Base-by-base conservation (phyloP, 2,329 filamentous ascomycete species). In the Fusarium armeniacum region DNA sequence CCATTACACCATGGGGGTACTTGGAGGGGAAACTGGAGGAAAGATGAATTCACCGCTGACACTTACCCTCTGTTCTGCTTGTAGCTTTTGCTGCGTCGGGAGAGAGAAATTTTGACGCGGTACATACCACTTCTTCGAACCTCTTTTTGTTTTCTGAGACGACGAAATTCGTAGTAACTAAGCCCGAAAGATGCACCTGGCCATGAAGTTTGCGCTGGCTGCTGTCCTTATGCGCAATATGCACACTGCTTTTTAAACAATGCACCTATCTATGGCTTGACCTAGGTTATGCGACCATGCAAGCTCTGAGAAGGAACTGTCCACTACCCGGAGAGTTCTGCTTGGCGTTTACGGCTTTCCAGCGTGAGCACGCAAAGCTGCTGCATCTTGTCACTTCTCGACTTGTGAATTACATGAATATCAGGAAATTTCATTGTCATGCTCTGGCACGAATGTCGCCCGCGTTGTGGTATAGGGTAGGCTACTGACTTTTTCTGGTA, bases 21-120 rank as follows among this genome's bases (percentile, higher is more conserved):
- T 79, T 83, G 85, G 89, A 91, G 88, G 89, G 89, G 89, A 91
- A 91, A 91, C 82, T 86, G 88, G 85, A 88, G 88, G 89, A 89
- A 76, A 91, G 89, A 90, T 74, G 59, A 72, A 78, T 47, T 62
- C 36, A 70, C 79, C 82, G 81, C 78, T 78, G 79, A 80, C 47
- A 65, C 83, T 85, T 85, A 84, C 83, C 83, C 79, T 83, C 79
- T 83, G 81, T 75, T 78, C 80, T 80, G 79, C 74, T 71, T 75
- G 73, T 61, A 51, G 70, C 73, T 61, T 74, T 71, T 71, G 71
- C 72, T 77, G 76, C 76, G 62, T 75, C 77, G 76, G 77, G 77
- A 73, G 76, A 76, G 78, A 76, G 79, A 79, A 79, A 76, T 74
- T 73, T 76, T 75, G 67, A 74, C 60, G 76, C 77, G 79, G 75